These are phyloP conservation scores for Aspergillus carlsbadensis DNA, from an alignment of 495 filamentous ascomycete species.

Conservation along the genomic window DNA sequence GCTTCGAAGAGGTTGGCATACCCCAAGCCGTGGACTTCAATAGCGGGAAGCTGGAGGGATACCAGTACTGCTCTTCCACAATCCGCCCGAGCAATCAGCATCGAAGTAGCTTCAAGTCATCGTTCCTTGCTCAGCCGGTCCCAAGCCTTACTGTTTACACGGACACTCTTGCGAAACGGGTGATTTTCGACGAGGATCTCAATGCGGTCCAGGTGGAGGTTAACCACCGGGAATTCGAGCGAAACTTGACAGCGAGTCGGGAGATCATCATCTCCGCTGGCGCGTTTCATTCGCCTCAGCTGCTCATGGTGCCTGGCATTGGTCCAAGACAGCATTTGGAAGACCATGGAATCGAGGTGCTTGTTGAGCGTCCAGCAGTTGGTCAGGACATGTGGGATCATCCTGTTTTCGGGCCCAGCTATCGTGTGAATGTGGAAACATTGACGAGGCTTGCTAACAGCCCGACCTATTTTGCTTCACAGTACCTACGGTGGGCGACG, in stretches of 20 bases:
- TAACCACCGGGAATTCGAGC: conserved; percentile 8
- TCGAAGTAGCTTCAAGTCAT: conserved; percentile 41
- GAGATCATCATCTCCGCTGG: conserved; percentile 59
- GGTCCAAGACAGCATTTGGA: conserved; percentile 37
- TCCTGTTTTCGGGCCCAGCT: conserved; percentile 34
- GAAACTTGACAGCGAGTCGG: conserved; percentile 33
- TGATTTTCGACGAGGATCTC: conserved; percentile 36
- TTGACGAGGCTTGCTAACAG: conserved; percentile 25
- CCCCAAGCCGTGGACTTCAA: conserved; percentile 35
- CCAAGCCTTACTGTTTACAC: conserved; percentile 29
- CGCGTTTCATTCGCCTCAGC: conserved; percentile 48
- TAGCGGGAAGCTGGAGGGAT: conserved; percentile 39
- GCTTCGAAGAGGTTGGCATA: conserved; percentile 42
- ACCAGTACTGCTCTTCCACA: conserved; percentile 39
- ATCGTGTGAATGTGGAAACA: conserved; percentile 41
- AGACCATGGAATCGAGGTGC: conserved; percentile 33
- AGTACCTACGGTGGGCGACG: conserved; percentile 12
- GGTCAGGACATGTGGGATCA: conserved; percentile 54
- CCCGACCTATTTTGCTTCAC: conserved; percentile 2
- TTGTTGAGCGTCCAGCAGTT: conserved; percentile 49
- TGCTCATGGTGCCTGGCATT: conserved; percentile 52
- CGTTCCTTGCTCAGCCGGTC: conserved; percentile 21
- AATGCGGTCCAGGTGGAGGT: conserved; percentile 21
- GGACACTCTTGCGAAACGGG: conserved; percentile 37
- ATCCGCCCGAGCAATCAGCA: conserved; percentile 32